Evolutionary conservation across 1,284 basidiomycete genomes (phyloP).

Genomic region (Exobasidium rhododendri): DNA sequence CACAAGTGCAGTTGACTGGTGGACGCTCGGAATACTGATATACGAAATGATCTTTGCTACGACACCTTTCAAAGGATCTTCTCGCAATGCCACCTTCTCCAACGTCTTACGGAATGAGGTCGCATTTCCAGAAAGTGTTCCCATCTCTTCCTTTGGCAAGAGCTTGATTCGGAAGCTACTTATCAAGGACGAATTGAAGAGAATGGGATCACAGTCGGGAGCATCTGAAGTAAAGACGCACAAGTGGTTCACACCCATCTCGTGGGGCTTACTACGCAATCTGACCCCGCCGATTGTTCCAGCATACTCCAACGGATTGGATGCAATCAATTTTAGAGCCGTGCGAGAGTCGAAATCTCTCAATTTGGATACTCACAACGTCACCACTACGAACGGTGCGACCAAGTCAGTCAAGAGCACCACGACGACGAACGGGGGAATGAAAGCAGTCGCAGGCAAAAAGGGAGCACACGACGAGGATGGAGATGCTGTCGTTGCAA

Average conservation of each 20-base stretch:
- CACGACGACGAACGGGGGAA: conserved; percentile 20
- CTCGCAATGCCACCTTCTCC: conserved; percentile 90
- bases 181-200: conserved; percentile 86
- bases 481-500: conserved; percentile 47
- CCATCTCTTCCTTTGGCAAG: conserved; percentile 75
- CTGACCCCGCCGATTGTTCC: conserved; percentile 89
- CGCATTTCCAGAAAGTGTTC: conserved; percentile 79
- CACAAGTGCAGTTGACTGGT: conserved; percentile 98
- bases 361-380: conserved; percentile 67
- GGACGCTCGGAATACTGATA: conserved; percentile 96
- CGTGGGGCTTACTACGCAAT: conserved; percentile 93
- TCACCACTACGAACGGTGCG: background rate
- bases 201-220: conserved; percentile 85
- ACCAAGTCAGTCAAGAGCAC: background rate
- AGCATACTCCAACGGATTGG: conserved; percentile 71
- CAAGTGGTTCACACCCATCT: conserved; percentile 95
- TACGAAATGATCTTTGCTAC: conserved; percentile 99
- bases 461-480: conserved; percentile 46
- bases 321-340: conserved; percentile 85
- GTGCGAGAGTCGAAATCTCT: conserved; percentile 84
- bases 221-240: conserved; percentile 98
- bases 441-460: conserved; percentile 43
- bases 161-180: conserved; percentile 81
- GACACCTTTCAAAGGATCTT: conserved; percentile 95
- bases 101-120: conserved; percentile 89